Conservation (phyloP, 495 filamentous ascomycete genomes). For the Mycothermus thermophilus region DNA sequence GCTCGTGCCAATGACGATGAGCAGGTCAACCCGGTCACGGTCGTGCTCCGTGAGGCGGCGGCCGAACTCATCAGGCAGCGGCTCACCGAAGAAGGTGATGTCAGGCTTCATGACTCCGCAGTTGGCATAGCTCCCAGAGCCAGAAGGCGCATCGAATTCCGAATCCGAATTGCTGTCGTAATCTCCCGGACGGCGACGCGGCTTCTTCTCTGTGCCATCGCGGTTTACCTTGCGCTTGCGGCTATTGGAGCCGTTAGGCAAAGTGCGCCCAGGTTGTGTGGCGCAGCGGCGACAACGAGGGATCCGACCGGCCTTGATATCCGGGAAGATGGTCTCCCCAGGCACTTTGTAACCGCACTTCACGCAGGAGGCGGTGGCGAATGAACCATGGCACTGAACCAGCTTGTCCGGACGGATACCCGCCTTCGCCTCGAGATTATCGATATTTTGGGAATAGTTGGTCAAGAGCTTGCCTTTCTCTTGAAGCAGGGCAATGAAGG, state of each 20-base stretch:
- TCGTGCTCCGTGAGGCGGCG: conserved; percentile 66
- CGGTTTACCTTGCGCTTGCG: conserved; percentile 64
- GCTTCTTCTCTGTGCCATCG: conserved; percentile 44
- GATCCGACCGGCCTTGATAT: conserved; percentile 61
- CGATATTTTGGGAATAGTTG: conserved; percentile 98
- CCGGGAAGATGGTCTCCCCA: conserved; percentile 61
- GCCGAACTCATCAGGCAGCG: conserved; percentile 74
- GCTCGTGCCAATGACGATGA: conserved; percentile 93
- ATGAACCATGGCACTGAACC: conserved; percentile 92
- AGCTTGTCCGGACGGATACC: conserved; percentile 74
- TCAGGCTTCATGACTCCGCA: conserved; percentile 94
- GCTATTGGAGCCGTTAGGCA: conserved; percentile 10
- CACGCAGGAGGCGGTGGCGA: conserved; percentile 80
- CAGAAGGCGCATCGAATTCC: conserved; percentile 41
- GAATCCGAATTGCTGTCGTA: conserved; percentile 61
- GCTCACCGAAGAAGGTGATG: conserved; percentile 95
- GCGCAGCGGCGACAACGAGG: conserved; percentile 52
- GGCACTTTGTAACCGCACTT: conserved; percentile 65
- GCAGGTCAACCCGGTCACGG: conserved; percentile 66
- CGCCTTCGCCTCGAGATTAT: conserved; percentile 84
- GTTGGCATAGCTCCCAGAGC: conserved; percentile 3
- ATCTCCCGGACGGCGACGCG: conserved; percentile 41
- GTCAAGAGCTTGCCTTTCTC: conserved; percentile 81
- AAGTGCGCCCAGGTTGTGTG: conserved; percentile 28
- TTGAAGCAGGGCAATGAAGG: conserved; percentile 90